phyloP scores from a whole-genome alignment of 371 early-diverging fungal species.

The Haplosporangium sp. region DNA sequence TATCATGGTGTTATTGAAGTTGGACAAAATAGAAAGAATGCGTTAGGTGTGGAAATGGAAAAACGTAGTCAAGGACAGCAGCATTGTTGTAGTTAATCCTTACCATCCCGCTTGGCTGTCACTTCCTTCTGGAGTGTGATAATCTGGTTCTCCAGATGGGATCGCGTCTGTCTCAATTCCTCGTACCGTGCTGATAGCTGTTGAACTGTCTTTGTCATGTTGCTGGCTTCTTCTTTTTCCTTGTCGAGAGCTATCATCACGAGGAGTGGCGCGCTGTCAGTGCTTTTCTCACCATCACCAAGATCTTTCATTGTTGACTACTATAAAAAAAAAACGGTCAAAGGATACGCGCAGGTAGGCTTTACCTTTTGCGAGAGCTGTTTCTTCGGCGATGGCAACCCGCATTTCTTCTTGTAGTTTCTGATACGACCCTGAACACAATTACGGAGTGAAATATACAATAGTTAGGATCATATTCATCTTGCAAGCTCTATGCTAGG shows the following conservation, averaged over 20 bases:
- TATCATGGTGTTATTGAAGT: neutral
- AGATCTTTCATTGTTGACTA: neutral
- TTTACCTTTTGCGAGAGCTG: conserved; percentile 26
- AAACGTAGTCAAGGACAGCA: neutral
- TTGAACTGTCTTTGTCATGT: conserved; percentile 30
- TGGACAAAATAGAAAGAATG: neutral
- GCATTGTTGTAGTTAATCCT: neutral
- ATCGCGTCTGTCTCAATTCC: conserved; percentile 25
- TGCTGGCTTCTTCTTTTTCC: conserved; percentile 40
- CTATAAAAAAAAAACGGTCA: neutral
- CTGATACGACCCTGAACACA: conserved; percentile 19
- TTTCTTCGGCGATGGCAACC: conserved; percentile 24
- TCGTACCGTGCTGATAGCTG: conserved; percentile 21
- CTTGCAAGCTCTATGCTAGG: neutral
- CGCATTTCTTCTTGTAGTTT: conserved; percentile 31
- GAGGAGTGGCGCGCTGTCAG: neutral
- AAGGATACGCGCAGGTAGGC: neutral
- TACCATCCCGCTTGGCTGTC: conserved; percentile 54
- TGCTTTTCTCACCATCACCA: neutral
- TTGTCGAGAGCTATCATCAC: conserved; percentile 36
- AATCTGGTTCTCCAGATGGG: conserved; percentile 22
- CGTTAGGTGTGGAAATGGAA: neutral
- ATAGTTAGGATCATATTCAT: neutral
- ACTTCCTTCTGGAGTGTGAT: conserved; percentile 32
- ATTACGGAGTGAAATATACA: neutral